These are phyloP conservation scores for Mucor ambiguus DNA, from an alignment of 371 early-diverging fungal species.

Conservation along the genomic window DNA sequence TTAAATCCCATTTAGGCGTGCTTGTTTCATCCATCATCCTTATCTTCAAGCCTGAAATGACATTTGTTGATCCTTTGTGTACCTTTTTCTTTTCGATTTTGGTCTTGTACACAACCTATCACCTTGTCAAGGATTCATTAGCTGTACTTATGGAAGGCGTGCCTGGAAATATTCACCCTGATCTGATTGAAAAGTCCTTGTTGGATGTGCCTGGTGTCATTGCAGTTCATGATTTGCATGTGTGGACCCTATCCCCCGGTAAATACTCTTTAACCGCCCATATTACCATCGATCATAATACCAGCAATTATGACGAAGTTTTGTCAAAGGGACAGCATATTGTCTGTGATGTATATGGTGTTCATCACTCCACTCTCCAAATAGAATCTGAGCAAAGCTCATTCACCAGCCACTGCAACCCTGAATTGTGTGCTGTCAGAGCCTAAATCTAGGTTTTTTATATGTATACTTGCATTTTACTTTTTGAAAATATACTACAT, in stretches of 20 bases:
- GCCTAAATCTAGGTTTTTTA: neutral
- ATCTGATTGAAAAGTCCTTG: conserved; percentile 58
- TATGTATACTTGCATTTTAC: neutral
- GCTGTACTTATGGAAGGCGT: conserved; percentile 78
- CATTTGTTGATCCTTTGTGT: conserved; percentile 85
- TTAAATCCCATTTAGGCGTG: conserved; percentile 56
- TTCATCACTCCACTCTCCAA: conserved; percentile 74
- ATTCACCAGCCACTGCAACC: conserved; percentile 53
- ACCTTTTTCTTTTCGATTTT: conserved; percentile 83
- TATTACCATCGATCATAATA: conserved; percentile 30
- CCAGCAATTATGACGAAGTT: conserved; percentile 50
- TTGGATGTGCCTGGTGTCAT: conserved; percentile 57
- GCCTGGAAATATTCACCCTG: conserved; percentile 67
- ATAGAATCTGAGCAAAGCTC: conserved; percentile 57
- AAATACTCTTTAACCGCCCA: conserved; percentile 57
- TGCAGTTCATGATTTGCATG: conserved; percentile 72
- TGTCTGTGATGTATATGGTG: conserved; percentile 64
- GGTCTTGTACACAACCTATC: conserved; percentile 75
- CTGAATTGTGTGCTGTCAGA: conserved; percentile 43
- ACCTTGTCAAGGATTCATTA: conserved; percentile 61
- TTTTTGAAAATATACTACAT: neutral
- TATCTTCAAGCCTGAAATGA: conserved; percentile 65
- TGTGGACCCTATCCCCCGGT: conserved; percentile 77
- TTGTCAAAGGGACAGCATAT: conserved; percentile 61
- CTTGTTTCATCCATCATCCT: conserved; percentile 80